Conservation (phyloP, 129 eudicot genomes). For the Oenanthe sinensis region DNA sequence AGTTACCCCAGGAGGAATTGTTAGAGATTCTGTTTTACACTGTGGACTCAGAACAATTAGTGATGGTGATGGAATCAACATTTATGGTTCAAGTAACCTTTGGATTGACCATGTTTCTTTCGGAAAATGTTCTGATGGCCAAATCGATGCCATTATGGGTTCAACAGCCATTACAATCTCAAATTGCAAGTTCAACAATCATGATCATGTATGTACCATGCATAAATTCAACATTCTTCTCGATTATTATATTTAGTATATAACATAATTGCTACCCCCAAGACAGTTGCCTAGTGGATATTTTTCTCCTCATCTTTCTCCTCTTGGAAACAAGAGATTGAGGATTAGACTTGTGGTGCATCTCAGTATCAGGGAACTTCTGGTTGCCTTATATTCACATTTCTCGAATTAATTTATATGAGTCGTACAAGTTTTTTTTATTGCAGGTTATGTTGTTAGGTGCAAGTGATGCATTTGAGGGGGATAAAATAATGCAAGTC, state of each 20-base stretch:
- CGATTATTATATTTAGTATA: too few species aligned
- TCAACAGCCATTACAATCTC: slow-evolving; percentile 68
- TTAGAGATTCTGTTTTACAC: slow-evolving; percentile 49
- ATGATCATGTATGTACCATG: slow-evolving; percentile 37
- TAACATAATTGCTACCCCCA: not conserved
- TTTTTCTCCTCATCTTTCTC: not conserved
- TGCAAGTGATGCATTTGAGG: slow-evolving; percentile 6
- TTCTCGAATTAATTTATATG: not conserved
- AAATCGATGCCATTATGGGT: slow-evolving; percentile 56
- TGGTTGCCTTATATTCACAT: not conserved
- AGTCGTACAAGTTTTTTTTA: not conserved
- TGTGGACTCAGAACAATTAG: slow-evolving; percentile 52
- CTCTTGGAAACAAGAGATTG: not conserved
- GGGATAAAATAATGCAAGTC: not conserved
- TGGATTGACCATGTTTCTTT: slow-evolving; percentile 74
- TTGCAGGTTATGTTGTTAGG: slow-evolving; percentile 15
- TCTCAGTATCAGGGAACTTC: not conserved
- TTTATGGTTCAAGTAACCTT: slow-evolving; percentile 39
- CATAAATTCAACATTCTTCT: not conserved
- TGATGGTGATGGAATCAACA: slow-evolving; percentile 71
- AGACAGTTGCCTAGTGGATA: not conserved
- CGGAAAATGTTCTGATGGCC: slow-evolving; percentile 49
- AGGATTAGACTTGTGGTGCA: not conserved
- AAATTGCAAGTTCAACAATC: slow-evolving; percentile 64
- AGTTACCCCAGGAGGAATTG: slow-evolving; percentile 44